Evolutionary conservation across 352 stramenopile genomes (phyloP).

Genomic region (Pythium insidiosum): DNA sequence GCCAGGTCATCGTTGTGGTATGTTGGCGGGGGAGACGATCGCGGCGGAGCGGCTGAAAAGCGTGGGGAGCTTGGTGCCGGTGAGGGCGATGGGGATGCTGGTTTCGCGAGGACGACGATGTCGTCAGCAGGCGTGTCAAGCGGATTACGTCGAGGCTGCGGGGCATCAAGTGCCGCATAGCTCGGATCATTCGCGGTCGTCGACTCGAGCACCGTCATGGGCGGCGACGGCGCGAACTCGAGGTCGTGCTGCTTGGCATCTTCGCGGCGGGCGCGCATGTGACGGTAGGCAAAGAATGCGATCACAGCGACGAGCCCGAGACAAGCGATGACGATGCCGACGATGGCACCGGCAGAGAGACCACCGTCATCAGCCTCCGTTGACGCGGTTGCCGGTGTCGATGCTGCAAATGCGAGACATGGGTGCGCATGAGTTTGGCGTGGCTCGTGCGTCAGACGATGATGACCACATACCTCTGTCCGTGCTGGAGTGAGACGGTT

Average conservation of each 20-base stretch:
- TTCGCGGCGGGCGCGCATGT: slow-evolving; percentile 12
- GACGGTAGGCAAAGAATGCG: slow-evolving; percentile 15
- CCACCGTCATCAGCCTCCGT: too few species aligned
- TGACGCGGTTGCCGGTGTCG: background rate
- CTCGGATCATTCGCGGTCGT: slow-evolving; percentile 7
- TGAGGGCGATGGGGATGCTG: slow-evolving; percentile 13
- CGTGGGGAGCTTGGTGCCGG: too few species aligned
- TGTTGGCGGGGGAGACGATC: slow-evolving; percentile 12
- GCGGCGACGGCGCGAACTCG: slow-evolving; percentile 10
- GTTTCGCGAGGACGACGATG: slow-evolving; percentile 16
- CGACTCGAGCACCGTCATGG: slow-evolving; percentile 10
- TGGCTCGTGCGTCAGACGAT: too few species aligned
- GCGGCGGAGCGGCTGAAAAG: slow-evolving; percentile 7
- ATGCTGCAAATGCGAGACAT: too few species aligned
- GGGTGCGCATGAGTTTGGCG: too few species aligned
- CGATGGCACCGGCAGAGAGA: slow-evolving; percentile 15
- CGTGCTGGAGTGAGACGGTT: too few species aligned
- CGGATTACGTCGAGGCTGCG: too few species aligned
- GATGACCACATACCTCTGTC: too few species aligned
- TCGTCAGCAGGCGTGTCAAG: slow-evolving; percentile 10
- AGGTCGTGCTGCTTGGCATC: slow-evolving; percentile 11
- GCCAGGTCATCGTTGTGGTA: slow-evolving; percentile 10
- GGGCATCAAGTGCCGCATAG: slow-evolving; percentile 6
- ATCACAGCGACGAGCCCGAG: slow-evolving; percentile 13
- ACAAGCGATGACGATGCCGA: slow-evolving; percentile 15